Conservation (phyloP, 441 rosid genomes). For the Mallotus repandus region DNA sequence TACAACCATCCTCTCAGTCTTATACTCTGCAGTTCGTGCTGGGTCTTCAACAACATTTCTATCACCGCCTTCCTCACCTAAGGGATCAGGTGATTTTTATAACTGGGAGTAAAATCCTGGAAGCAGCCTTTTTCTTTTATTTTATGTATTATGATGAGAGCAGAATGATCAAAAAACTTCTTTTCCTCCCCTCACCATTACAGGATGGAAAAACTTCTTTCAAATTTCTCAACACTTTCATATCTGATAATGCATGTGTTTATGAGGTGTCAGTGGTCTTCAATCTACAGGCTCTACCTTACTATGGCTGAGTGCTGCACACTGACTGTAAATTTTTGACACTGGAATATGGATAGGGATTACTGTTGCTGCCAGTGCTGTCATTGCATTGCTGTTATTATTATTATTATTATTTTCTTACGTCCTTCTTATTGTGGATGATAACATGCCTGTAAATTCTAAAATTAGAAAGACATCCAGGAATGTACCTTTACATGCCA, state of each 20-base stretch:
- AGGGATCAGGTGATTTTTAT: slow-evolving; percentile 49
- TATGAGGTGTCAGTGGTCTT: background rate
- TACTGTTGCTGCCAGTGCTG: background rate
- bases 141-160: background rate
- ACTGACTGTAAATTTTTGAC: background rate
- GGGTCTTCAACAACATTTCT: slow-evolving; percentile 91
- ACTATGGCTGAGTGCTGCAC: too few relatives aligned
- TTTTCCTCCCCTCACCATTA: background rate
- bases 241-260: background rate
- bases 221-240: too few relatives aligned
- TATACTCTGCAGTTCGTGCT: slow-evolving; percentile 93
- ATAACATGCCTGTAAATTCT: background rate
- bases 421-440: background rate
- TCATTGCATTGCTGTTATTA: background rate
- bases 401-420: background rate
- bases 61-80: slow-evolving; percentile 92
- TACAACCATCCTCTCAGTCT: slow-evolving; percentile 83
- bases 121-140: background rate
- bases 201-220: background rate
- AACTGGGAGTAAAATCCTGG: background rate
- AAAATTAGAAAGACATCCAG: background rate
- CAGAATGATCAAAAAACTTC: background rate
- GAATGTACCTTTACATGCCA: background rate
- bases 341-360: background rate
- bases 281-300: background rate